These are phyloP conservation scores for Pseudozyma thailandica DNA, from an alignment of 1,284 basidiomycete species.

Conservation along the genomic window DNA sequence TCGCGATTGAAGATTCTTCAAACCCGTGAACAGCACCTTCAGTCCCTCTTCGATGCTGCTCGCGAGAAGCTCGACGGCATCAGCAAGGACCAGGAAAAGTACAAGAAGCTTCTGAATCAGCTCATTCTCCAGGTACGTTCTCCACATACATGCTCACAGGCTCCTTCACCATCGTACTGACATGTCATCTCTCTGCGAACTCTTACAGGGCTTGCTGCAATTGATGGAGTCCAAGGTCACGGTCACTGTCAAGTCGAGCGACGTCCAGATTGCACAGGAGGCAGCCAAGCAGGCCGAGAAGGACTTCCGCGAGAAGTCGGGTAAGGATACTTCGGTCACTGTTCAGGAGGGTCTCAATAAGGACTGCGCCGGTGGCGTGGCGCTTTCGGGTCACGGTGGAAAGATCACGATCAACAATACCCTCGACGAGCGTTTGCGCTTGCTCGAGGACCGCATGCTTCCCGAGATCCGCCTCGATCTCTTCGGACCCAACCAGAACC, in stretches of 20 bases:
- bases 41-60: constrained; percentile 84
- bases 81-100: constrained; percentile 76
- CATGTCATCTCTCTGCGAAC: neutral
- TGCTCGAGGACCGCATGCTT: constrained; percentile 66
- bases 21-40: constrained; percentile 89
- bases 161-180: neutral
- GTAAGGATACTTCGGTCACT: constrained; percentile 75
- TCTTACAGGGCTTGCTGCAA: constrained; percentile 58
- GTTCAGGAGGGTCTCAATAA: constrained; percentile 78
- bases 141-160: neutral
- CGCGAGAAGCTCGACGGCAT: constrained; percentile 76
- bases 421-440: constrained; percentile 63
- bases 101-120: constrained; percentile 55
- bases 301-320: constrained; percentile 80
- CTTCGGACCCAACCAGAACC: constrained; percentile 65
- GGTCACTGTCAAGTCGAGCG: constrained; percentile 56
- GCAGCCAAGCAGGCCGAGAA: constrained; percentile 76
- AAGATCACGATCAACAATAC: constrained; percentile 67
- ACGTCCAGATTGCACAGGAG: constrained; percentile 68
- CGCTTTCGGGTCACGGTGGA: constrained; percentile 56
- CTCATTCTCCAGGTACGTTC: constrained; percentile 79
- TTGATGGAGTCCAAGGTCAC: constrained; percentile 62
- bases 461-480: constrained; percentile 65
- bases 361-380: constrained; percentile 70
- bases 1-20: constrained; percentile 91